These are phyloP conservation scores for Juncus effusus DNA, from an alignment of 176 grass and related monocot genomes.

Conservation along the genomic window DNA sequence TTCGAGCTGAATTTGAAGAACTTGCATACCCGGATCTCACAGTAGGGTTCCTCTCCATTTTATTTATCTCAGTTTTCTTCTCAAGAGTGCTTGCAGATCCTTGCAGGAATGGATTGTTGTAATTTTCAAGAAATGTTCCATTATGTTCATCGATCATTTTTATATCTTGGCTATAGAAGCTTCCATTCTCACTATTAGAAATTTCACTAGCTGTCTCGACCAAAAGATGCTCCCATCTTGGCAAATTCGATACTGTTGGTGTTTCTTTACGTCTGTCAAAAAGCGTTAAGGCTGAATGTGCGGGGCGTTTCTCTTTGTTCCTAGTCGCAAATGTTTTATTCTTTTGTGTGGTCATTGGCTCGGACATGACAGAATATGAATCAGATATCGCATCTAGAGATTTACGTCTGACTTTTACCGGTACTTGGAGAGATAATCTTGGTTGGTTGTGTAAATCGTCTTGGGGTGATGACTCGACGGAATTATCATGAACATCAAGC, in stretches of 20 bases:
- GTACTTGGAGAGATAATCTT: neutral
- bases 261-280: neutral
- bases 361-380: neutral
- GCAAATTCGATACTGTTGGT: neutral
- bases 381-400: neutral
- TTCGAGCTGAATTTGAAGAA: neutral
- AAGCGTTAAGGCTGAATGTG: neutral
- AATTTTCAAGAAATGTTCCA: neutral
- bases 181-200: neutral
- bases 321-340: neutral
- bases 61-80: neutral
- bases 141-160: neutral
- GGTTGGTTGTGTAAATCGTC: slow-evolving; percentile 10
- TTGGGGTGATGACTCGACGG: neutral
- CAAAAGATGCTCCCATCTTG: slow-evolving; percentile 32
- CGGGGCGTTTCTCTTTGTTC: too few species aligned
- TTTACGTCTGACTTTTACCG: neutral
- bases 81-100: neutral
- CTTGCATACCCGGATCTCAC: neutral
- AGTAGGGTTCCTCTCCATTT: neutral
- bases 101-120: slow-evolving; percentile 23
- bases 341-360: slow-evolving; percentile 4
- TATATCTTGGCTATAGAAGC: neutral
- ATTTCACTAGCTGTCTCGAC: slow-evolving; percentile 16
- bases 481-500: neutral